phyloP scores from a whole-genome alignment of 495 filamentous ascomycete genomes.

The Chaetomium fimeti region DNA sequence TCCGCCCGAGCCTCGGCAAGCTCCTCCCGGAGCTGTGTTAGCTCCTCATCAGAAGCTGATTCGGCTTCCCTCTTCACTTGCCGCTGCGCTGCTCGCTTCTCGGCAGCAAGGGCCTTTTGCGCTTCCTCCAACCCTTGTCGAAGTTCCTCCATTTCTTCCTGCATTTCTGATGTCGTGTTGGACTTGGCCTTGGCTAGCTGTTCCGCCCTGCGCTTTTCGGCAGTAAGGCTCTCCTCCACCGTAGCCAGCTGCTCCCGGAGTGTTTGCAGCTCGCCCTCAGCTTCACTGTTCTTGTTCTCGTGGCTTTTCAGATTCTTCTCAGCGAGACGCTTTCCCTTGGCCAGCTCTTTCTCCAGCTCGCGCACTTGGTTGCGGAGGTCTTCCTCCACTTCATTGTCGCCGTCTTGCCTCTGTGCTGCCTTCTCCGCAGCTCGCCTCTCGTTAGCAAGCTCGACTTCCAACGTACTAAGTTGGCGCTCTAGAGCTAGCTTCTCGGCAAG shows the following conservation, averaged over 20 bases:
- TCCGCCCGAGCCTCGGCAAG: conserved; percentile 39
- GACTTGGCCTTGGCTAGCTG: conserved; percentile 35
- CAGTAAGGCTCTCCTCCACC: conserved; percentile 31
- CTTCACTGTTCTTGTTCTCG: conserved; percentile 34
- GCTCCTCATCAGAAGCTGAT: conserved; percentile 30
- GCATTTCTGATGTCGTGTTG: conserved; percentile 32
- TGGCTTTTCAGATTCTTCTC: conserved; percentile 36
- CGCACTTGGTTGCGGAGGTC: conserved; percentile 48
- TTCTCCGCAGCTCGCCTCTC: conserved; percentile 69
- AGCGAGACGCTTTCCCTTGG: conserved; percentile 47
- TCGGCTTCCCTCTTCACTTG: conserved; percentile 45
- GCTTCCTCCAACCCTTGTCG: conserved; percentile 56
- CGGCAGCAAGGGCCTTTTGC: conserved; percentile 36
- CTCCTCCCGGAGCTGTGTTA: conserved; percentile 42
- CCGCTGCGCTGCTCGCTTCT: conserved; percentile 56
- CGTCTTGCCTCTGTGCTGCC: conserved; percentile 52
- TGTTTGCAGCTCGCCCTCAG: conserved; percentile 39
- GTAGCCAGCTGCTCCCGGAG: conserved; percentile 30
- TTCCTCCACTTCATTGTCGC: conserved; percentile 42
- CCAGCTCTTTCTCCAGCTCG: conserved; percentile 51
- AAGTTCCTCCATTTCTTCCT: conserved; percentile 41
- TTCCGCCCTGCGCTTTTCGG: conserved; percentile 40
- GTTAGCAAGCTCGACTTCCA: conserved; percentile 77
- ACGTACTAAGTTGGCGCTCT: conserved; percentile 66
- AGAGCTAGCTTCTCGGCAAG: conserved; percentile 73